Evolutionary conservation across 23 red algal genomes (phyloP), one percentile per base, ranked within the genome.

Genomic region (Gracilaria gracilis): DNA sequence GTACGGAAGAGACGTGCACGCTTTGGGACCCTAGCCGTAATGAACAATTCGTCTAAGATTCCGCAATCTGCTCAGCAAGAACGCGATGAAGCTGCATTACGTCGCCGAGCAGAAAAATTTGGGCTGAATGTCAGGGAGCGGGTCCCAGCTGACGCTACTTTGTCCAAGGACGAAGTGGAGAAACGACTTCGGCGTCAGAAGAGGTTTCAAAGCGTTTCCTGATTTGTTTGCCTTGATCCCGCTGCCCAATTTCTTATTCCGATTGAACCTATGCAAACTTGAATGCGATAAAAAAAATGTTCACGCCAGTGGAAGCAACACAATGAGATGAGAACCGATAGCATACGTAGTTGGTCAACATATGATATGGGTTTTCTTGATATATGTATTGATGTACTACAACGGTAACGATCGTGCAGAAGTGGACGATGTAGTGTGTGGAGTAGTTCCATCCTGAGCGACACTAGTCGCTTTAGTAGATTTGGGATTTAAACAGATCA

Each of bases 161-260:
- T 87, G 0, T 61, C 84, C 23, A 73, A 73, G 33, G 84, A 87
- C 15, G 84, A 87, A 71, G 37, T 49, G 34, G 84, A 87, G 65
- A 70, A 71, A 49, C 65, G 84, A 39, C 69, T 87, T 21, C 76
- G 73, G 67, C n/a, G 84, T 42, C 84, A 77, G 29, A 70, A 67
- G 21, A 48, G 84, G 84, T 87, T 87, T 77, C 84, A 87, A 71
- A 75, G 47, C 65, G 67, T 74, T 37, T 48, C 61, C 21, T 77
- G 72, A 77, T 46, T 51, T 11, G 15, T 17, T 69, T 69, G 28
- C 64, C 28, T 69, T 69, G 36, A 85, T 50, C 2, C 36, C 57
- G 28, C 38, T 66, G 57, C 36, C 82, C 49, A 66, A 54, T 50
- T 85, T 44, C 61, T 32, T 40, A 79, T 51, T 51, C 31, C 53